These are phyloP conservation scores for Rhynchospora tenuis DNA, from an alignment of 176 grass and related monocot genomes.

Conservation along the genomic window DNA sequence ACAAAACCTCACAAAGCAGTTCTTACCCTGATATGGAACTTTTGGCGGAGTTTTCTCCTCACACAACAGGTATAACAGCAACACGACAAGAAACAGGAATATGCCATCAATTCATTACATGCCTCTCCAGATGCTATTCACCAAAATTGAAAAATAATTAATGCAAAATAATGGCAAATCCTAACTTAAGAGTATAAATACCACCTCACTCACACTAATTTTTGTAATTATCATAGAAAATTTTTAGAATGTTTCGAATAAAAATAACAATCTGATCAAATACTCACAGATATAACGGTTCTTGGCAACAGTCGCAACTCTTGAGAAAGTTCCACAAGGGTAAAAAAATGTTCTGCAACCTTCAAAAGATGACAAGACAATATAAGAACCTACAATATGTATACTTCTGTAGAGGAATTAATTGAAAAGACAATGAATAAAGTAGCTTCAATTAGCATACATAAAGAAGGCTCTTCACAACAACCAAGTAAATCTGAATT, in stretches of 20 bases:
- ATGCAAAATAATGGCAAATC: neutral
- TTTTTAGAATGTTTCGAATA: neutral
- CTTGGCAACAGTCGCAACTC: conserved; percentile 62
- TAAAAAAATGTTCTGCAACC: conserved; percentile 92
- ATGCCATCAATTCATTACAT: conserved; percentile 93
- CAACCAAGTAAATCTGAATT: conserved; percentile 94
- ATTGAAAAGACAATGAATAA: conserved; percentile 15
- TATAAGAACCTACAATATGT: neutral
- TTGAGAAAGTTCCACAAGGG: conserved; percentile 89
- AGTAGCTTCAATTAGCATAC: conserved; percentile 40
- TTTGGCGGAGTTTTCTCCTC: conserved; percentile 81
- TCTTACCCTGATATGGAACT: conserved; percentile 69
- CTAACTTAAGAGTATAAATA: neutral
- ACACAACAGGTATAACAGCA: conserved; percentile 96
- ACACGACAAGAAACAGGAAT: conserved; percentile 80
- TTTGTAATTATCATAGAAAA: neutral
- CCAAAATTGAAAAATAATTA: conserved; percentile 4
- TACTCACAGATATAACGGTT: conserved; percentile 76
- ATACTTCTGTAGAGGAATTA: neutral
- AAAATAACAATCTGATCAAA: conserved; percentile 18
- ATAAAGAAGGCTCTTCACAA: conserved; percentile 88
- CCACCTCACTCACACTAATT: neutral
- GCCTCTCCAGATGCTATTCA: conserved; percentile 72
- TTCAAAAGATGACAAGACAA: conserved; percentile 25
- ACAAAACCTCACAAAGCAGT: neutral